A percentile compares a stretch with the other conserved stretches of the same genome.
Conservation (phyloP, 805 yeast genomes). For the Candida koratica region DNA sequence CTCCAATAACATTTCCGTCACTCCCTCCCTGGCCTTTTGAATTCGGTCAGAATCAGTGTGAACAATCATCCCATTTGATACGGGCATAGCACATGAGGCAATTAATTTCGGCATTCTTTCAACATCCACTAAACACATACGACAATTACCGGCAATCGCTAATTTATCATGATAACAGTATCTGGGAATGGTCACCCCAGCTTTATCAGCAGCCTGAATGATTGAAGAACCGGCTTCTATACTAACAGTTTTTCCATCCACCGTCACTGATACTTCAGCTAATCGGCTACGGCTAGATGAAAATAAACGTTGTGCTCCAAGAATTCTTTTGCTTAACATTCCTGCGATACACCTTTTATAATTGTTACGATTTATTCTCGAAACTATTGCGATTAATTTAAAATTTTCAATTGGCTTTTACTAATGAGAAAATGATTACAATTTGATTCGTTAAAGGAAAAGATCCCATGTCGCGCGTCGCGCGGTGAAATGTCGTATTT, state of each 20-base stretch:
- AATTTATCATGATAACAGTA: constrained; percentile 90
- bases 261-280: constrained; percentile 54
- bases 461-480: neutral
- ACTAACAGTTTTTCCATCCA: constrained; percentile 70
- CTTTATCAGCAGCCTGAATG: constrained; percentile 88
- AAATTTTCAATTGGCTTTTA: constrained; percentile 10
- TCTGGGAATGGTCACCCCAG: constrained; percentile 83
- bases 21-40: constrained; percentile 82
- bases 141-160: constrained; percentile 88
- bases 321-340: constrained; percentile 20
- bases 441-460: constrained; percentile 26
- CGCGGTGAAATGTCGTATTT: neutral
- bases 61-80: constrained; percentile 84
- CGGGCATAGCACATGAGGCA: constrained; percentile 91
- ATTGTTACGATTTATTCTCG: neutral
- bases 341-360: neutral
- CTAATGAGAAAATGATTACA: constrained; percentile 22
- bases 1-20: constrained; percentile 80
- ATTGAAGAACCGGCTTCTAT: constrained; percentile 85
- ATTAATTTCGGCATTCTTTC: constrained; percentile 87
- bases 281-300: constrained; percentile 19
- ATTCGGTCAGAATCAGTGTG: constrained; percentile 75
- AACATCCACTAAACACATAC: constrained; percentile 89
- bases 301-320: constrained; percentile 22
- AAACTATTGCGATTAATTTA: constrained; percentile 1